These are phyloP conservation scores for Moesziomyces parantarcticus DNA, from an alignment of 1,284 basidiomycete genomes.

Conservation along the genomic window DNA sequence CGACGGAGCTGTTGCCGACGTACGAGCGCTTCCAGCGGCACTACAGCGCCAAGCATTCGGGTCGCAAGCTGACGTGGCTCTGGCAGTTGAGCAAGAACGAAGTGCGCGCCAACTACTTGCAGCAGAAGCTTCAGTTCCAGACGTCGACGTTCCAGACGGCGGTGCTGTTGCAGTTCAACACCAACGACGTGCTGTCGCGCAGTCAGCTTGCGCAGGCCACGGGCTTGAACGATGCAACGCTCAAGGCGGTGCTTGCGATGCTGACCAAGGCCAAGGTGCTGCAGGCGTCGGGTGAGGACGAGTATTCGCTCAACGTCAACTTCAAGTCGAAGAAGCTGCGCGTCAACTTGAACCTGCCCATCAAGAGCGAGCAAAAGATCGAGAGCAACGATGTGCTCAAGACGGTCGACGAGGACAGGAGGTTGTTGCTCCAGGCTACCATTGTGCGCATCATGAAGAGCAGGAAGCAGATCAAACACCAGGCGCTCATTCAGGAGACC, in stretches of 20 bases:
- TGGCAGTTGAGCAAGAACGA: constrained; percentile 99
- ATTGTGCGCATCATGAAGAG: constrained; percentile 99
- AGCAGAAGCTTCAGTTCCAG: constrained; percentile 95
- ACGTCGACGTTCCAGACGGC: constrained; percentile 95
- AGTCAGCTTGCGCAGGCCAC: constrained; percentile 86
- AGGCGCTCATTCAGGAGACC: constrained; percentile 91
- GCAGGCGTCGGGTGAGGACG: constrained; percentile 73
- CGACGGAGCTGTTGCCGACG: constrained; percentile 83
- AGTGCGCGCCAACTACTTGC: constrained; percentile 88
- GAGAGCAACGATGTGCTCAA: constrained; percentile 91
- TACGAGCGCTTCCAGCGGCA: constrained; percentile 93
- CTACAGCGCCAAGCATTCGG: constrained; percentile 92
- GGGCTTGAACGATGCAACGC: constrained; percentile 81
- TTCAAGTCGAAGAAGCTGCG: constrained; percentile 92
- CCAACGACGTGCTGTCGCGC: constrained; percentile 81
- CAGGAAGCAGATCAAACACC: constrained; percentile 94
- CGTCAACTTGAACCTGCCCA: constrained; percentile 90
- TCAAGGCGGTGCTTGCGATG: constrained; percentile 84
- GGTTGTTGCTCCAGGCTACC: constrained; percentile 95
- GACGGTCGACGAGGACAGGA: constrained; percentile 96
- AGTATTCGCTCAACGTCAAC: constrained; percentile 77
- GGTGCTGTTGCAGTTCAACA: constrained; percentile 92
- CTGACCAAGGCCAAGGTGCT: constrained; percentile 91
- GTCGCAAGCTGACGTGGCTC: constrained; percentile 94
- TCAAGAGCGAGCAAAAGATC: constrained; percentile 92